These are phyloP conservation scores for Colletotrichum phormii DNA, from an alignment of 2,329 filamentous ascomycete species.

Conservation along the genomic window DNA sequence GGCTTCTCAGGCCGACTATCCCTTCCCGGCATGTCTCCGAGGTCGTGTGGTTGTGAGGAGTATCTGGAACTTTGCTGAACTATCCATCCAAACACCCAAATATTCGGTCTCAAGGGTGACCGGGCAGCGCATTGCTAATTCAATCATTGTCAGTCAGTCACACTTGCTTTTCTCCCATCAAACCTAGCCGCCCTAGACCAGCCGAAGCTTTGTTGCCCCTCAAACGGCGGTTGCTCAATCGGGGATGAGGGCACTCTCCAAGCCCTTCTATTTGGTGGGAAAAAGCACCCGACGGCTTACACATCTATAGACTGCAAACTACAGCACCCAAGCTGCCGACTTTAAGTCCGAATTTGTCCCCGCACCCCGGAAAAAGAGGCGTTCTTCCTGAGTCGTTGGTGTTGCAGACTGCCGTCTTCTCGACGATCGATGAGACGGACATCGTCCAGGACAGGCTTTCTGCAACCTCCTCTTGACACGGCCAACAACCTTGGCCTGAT, in stretches of 20 bases:
- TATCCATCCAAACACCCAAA: conserved; percentile 23
- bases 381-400: conserved; percentile 19
- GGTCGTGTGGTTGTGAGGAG: conserved; percentile 18
- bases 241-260: conserved; percentile 14
- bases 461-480: conserved; percentile 20
- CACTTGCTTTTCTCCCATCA: neutral
- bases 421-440: conserved; percentile 30
- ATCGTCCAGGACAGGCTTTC: conserved; percentile 26
- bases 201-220: conserved; percentile 3
- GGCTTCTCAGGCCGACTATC: neutral
- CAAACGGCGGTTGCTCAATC: conserved; percentile 19
- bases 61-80: conserved; percentile 25
- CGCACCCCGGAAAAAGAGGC: conserved; percentile 4
- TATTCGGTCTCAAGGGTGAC: conserved; percentile 1
- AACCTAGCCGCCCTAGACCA: neutral
- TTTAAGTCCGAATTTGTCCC: conserved; percentile 3
- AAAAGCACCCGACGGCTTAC: conserved; percentile 1
- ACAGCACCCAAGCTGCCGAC: neutral
- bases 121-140: neutral
- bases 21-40: conserved; percentile 15
- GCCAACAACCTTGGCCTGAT: conserved; percentile 15
- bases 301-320: neutral
- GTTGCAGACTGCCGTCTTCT: conserved; percentile 20
- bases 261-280: conserved; percentile 24
- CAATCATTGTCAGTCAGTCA: neutral